Percentiles rank a stretch among this genome's conserved stretches.
Conservation (phyloP, 2,329 filamentous ascomycete genomes). For the Sclerotiophoma versabilis region DNA sequence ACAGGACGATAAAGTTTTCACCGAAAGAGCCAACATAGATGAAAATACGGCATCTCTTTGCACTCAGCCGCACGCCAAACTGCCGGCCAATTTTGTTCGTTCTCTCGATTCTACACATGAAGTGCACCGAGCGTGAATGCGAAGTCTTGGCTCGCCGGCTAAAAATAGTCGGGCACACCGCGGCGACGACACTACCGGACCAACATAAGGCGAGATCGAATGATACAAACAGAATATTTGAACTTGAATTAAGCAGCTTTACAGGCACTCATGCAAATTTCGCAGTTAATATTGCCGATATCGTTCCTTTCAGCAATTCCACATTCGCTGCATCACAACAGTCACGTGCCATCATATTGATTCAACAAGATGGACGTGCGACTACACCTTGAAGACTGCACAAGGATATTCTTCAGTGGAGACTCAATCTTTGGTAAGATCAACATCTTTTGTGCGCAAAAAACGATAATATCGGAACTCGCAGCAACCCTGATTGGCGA, state of each 20-base stretch:
- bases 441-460: slow-evolving; percentile 14
- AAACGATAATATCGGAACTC: slow-evolving; percentile 18
- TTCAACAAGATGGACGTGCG: slow-evolving; percentile 14
- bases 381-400: slow-evolving; percentile 8
- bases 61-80: neutral
- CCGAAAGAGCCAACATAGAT: too few species aligned
- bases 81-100: neutral
- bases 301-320: neutral
- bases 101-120: neutral
- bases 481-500: slow-evolving; percentile 14
- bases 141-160: slow-evolving; percentile 17
- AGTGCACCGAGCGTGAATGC: neutral
- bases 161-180: slow-evolving; percentile 19
- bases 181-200: neutral
- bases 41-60: too few species aligned
- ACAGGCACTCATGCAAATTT: neutral
- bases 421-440: slow-evolving; percentile 11
- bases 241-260: neutral
- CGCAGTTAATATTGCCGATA: too few species aligned
- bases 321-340: neutral
- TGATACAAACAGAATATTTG: neutral
- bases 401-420: slow-evolving; percentile 13
- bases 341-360: neutral
- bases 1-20: neutral
- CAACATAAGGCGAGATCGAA: neutral